Base-by-base conservation (phyloP, 2,329 filamentous ascomycete genomes). In the Xylaria sp. region DNA sequence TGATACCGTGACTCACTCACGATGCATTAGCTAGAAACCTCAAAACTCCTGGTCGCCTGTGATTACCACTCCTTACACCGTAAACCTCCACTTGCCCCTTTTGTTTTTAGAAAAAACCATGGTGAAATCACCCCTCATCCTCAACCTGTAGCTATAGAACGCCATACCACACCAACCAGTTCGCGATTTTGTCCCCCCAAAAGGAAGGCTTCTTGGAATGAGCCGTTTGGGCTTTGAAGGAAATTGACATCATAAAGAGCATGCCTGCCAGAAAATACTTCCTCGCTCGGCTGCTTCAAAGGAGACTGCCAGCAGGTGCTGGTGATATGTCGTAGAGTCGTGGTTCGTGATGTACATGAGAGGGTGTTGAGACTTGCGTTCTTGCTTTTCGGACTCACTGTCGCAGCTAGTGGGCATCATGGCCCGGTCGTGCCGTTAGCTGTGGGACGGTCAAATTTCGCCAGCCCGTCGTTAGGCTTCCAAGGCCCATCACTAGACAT, bases 281-380 rank as follows among this genome's bases (percentile, higher is more conserved):
- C 61, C 14, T 11, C 12, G 55, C 31, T 15, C n/a, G 28, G 51
- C 35, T 17, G 61, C 58, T 45, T 62, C 43, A 60, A 49, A 45
- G 61, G n/a, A 37, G 47, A 57, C 43, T 46, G 54, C 40, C 58
- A 51, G 51, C 60, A 33, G 46, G 42, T 23, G 50, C 53, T 63
- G 66, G 69, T 67, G 66, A 70, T 67, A 61, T 69, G 55, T 70
- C 70, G 64, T 72, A 63, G 46, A 71, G 58, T 71, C 69, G 62
- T 73, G 49, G 69, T 69, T 69, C 69, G 50, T 72, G 72, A 71
- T 72, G 66, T 73, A 73, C 70, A 72, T 66, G 60, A 64, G 57
- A 59, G 65, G 59, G 56, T 56, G 57, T 37, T 46, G 49, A 43
- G 19, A 21, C 45, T n/a, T 5, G 40, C 6, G 0, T 21, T 40